Percentiles rank a stretch among this genome's conserved stretches.
These are phyloP conservation scores for Eutypella sp. DNA, from an alignment of 2,329 filamentous ascomycete genomes.

Conservation along the genomic window DNA sequence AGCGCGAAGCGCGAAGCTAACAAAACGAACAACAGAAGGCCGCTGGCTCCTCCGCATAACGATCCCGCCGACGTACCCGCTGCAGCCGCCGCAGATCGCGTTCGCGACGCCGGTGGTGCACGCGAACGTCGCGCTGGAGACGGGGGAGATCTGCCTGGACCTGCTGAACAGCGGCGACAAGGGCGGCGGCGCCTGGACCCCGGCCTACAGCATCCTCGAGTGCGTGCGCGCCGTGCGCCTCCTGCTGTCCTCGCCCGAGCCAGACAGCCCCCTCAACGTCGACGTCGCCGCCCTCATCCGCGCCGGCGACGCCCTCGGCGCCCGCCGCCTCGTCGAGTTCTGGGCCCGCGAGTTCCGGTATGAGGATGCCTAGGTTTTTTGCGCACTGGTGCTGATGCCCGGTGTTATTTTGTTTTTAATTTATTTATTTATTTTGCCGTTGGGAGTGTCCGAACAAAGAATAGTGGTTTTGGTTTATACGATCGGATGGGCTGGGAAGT, in stretches of 20 bases:
- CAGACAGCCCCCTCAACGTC: slow-evolving; percentile 73
- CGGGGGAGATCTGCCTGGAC: slow-evolving; percentile 91
- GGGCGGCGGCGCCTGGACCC: slow-evolving; percentile 60
- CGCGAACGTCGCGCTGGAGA: slow-evolving; percentile 66
- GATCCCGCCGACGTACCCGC: slow-evolving; percentile 75
- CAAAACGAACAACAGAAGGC: slow-evolving; percentile 50
- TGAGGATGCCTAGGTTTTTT: slow-evolving; percentile 29
- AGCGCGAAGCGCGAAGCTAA: background rate
- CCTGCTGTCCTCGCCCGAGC: slow-evolving; percentile 62
- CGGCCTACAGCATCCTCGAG: slow-evolving; percentile 75
- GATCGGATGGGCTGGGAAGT: too few species aligned
- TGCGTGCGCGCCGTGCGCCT: slow-evolving; percentile 69
- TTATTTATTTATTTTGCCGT: background rate
- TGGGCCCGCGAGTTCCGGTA: slow-evolving; percentile 53
- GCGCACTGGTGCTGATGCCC: too few species aligned
- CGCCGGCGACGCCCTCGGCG: slow-evolving; percentile 62
- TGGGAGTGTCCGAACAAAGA: too few species aligned
- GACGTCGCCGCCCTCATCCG: slow-evolving; percentile 69
- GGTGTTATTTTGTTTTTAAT: background rate
- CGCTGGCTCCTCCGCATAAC: slow-evolving; percentile 77
- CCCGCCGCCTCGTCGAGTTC: slow-evolving; percentile 65
- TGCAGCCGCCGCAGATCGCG: slow-evolving; percentile 67
- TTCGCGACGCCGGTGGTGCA: slow-evolving; percentile 86
- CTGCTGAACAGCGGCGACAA: slow-evolving; percentile 46
- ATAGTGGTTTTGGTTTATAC: too few species aligned